A percentile compares a stretch with the other conserved stretches of the same genome.
Conservation (phyloP, 768 basidiomycete species). For the Rhizopogon vinicolor region DNA sequence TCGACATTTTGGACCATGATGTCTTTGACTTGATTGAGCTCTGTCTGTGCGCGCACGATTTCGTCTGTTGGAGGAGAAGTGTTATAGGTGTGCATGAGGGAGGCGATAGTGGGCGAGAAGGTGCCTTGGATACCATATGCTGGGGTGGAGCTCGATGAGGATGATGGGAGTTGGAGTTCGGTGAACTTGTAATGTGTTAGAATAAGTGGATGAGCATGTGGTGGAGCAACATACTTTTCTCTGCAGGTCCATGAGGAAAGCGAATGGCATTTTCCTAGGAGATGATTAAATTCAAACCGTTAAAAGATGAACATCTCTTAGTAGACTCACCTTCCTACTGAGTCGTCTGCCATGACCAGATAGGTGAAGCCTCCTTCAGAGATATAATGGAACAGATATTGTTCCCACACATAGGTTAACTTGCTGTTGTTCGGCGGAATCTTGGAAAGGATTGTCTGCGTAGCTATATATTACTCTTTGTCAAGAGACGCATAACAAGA, state of each 20-base stretch:
- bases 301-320: neutral
- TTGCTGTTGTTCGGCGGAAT: slow-evolving; percentile 90
- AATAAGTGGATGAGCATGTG: slow-evolving; percentile 4
- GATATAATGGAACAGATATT: slow-evolving; percentile 92
- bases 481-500: neutral
- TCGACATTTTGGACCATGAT: slow-evolving; percentile 99
- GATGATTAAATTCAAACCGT: slow-evolving; percentile 1
- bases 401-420: slow-evolving; percentile 85
- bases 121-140: slow-evolving; percentile 66
- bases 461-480: slow-evolving; percentile 42
- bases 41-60: slow-evolving; percentile 82
- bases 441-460: slow-evolving; percentile 86
- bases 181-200: slow-evolving; percentile 42
- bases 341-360: slow-evolving; percentile 93
- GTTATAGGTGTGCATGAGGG: slow-evolving; percentile 84
- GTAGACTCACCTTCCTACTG: slow-evolving; percentile 69
- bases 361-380: slow-evolving; percentile 84
- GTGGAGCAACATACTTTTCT: slow-evolving; percentile 45
- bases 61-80: slow-evolving; percentile 86
- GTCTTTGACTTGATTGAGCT: slow-evolving; percentile 87
- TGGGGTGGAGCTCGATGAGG: slow-evolving; percentile 50
- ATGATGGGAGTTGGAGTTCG: slow-evolving; percentile 56
- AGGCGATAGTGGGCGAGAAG: slow-evolving; percentile 64
- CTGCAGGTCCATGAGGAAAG: slow-evolving; percentile 86
- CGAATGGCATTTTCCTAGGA: slow-evolving; percentile 84